Base-by-base conservation (phyloP, 129 eudicot species). In the Helichrysum umbraculigerum region DNA sequence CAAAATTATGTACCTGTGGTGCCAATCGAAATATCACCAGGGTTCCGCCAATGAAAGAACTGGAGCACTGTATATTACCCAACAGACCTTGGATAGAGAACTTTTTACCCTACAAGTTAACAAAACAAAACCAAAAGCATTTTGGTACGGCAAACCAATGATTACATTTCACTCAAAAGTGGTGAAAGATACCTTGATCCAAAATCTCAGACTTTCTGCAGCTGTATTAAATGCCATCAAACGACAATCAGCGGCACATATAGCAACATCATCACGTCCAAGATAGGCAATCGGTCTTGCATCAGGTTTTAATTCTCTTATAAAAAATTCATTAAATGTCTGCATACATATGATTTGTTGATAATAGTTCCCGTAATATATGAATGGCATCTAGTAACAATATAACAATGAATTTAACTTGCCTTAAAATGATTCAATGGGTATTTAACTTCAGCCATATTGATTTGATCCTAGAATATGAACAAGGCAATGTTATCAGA, bases 241-340 rank as follows among this genome's bases (percentile, higher is more conserved):
- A 68, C 98, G 93, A 84, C 97, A 80, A 86, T 94, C 98, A 72
- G 98, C 98, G 65, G 90, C 98, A 79, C 97, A 94, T 50, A 94
- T 90, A 57, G 98, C 97, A 83, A 94, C 82, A 78, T 94, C 89
- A 81, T 94, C 96, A 77, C 85, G 84, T 61, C 89, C 96, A 70
- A 33, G 35, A 34, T 32, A 54, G 33, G 91, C 87, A 80, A 94
- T 81, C 4, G 97, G 97, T 77, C 98, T 82, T 68, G 91, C 93
- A 17, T 96, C 98, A 10, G 90, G 92, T 80, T 86, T 91, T 72
- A 94, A 78, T 85, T 94, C 98, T 86, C 98, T 87, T 78, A 88
- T 87, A 61, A 94, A 94, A 71, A 94, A 94, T 35, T 94, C 98
- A 59, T 94, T 94, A 70, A 94, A 94, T 65, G 98, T 94, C 98